Conservation (phyloP, 805 yeast species). For the Candida broadrunensis region DNA sequence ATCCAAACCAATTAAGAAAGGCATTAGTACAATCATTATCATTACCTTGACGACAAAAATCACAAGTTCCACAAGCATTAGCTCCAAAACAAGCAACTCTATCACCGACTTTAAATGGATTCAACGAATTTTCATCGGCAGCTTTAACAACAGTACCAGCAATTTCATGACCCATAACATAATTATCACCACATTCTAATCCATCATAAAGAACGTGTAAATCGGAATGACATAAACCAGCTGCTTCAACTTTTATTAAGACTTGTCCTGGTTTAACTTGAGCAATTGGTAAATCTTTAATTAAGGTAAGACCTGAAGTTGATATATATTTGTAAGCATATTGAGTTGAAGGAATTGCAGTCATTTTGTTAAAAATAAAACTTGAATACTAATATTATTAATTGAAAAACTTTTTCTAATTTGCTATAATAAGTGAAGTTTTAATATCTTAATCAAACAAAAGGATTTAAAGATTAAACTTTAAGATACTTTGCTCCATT, state of each 20-base stretch:
- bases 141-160: conserved; percentile 34
- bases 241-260: conserved; percentile 38
- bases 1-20: conserved; percentile 28
- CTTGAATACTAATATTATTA: too few relatives aligned
- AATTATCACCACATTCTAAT: conserved; percentile 18
- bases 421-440: too few relatives aligned
- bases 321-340: conserved; percentile 7
- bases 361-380: background rate
- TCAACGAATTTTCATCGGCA: conserved; percentile 21
- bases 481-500: too few relatives aligned
- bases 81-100: conserved; percentile 29
- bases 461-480: too few relatives aligned
- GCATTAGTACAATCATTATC: conserved; percentile 29
- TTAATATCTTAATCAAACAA: too few relatives aligned
- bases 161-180: conserved; percentile 45
- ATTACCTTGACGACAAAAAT: conserved; percentile 28
- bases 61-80: conserved; percentile 33
- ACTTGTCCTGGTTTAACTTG: conserved; percentile 10
- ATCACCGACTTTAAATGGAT: conserved; percentile 23
- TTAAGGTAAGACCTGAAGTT: conserved; percentile 5
- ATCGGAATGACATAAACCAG: conserved; percentile 45
- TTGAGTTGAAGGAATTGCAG: conserved; percentile 9
- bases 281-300: conserved; percentile 6
- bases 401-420: too few relatives aligned
- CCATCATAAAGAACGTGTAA: conserved; percentile 23